phyloP scores from a whole-genome alignment of 1,284 basidiomycete genomes.

The Sutorius eximius region DNA sequence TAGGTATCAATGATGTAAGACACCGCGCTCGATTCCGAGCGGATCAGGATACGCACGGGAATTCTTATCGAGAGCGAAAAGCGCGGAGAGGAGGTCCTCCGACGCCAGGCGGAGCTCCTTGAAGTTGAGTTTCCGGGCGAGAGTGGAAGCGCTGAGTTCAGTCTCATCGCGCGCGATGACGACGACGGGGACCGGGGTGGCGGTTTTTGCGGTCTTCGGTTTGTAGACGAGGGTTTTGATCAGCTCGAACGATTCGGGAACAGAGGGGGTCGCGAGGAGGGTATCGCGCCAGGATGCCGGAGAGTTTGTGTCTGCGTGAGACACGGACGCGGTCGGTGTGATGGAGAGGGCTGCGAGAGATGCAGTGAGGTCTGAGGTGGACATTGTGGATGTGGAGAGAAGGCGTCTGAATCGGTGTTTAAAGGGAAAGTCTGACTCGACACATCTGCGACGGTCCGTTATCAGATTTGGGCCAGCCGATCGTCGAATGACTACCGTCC shows the following conservation, averaged over 20 bases:
- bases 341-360: constrained; percentile 55
- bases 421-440: constrained; percentile 27
- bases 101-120: constrained; percentile 90
- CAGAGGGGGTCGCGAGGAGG: constrained; percentile 47
- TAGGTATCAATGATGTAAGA: constrained; percentile 30
- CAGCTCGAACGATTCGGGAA: constrained; percentile 64
- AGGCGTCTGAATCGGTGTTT: constrained; percentile 19
- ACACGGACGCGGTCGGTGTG: constrained; percentile 48
- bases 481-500: constrained; percentile 8
- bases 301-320: constrained; percentile 58
- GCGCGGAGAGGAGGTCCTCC: constrained; percentile 84
- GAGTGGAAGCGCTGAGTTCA: constrained; percentile 72
- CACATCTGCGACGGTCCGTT: constrained; percentile 13
- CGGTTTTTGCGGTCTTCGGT: constrained; percentile 88
- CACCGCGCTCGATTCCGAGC: background rate
- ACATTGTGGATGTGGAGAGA: constrained; percentile 20
- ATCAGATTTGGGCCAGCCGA: constrained; percentile 25
- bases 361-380: constrained; percentile 17
- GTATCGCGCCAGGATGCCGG: constrained; percentile 70
- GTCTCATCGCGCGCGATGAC: constrained; percentile 85
- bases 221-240: constrained; percentile 88
- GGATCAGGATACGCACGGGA: constrained; percentile 58
- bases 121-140: constrained; percentile 82
- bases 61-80: constrained; percentile 85
- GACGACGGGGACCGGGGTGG: constrained; percentile 81